Base-by-base conservation (phyloP, 2,329 filamentous ascomycete species). In the Moelleriella libera region DNA sequence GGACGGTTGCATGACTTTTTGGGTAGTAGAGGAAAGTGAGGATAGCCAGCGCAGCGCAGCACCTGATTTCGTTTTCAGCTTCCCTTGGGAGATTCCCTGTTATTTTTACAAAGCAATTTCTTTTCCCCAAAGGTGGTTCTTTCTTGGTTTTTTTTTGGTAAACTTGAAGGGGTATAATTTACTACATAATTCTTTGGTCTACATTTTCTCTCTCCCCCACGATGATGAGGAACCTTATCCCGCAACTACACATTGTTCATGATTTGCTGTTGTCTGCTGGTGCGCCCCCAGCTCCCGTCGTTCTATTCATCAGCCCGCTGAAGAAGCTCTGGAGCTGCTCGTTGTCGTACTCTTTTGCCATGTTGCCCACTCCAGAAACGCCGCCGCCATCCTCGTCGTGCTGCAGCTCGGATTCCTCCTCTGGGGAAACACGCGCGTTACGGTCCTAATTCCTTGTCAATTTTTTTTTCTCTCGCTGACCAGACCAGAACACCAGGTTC, bases 261-360 rank as follows among this genome's bases (percentile, higher is more conserved):
- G 34, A 37, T 37, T 37, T 37, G 8, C 34, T 37, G 8, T 37
- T 12, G 3, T 37, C 8, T 9, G 8, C 12, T 37, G 34, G 49
- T 50, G n/a, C 21, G 21, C 58, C 57, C 2, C 50, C 49, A 12
- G 55, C 50, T 7, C 54, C 54, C 30, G 53, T 59, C 45, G 74
- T 72, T 51, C 72, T 69, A 54, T 77, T 78, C 74, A 80, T 78
- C 51, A 80, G 60, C 34, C 71, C 73, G 49, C 69, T 70, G 55
- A 80, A 80, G 62, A 80, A 80, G 52, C 70, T 75, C 52, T 77
- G 71, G 47, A 80, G 61, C 54, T 76, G 73, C 51, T 78, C 75
- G 42, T 72, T 77, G 59, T 79, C 64, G 48, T 58, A 64, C 7
- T 66, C 61, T 54, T 66, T 66, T 42, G 60, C 68, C 57, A 76